Base-by-base conservation (phyloP, 2,329 filamentous ascomycete genomes). In the Amesomyces nigricolor region DNA sequence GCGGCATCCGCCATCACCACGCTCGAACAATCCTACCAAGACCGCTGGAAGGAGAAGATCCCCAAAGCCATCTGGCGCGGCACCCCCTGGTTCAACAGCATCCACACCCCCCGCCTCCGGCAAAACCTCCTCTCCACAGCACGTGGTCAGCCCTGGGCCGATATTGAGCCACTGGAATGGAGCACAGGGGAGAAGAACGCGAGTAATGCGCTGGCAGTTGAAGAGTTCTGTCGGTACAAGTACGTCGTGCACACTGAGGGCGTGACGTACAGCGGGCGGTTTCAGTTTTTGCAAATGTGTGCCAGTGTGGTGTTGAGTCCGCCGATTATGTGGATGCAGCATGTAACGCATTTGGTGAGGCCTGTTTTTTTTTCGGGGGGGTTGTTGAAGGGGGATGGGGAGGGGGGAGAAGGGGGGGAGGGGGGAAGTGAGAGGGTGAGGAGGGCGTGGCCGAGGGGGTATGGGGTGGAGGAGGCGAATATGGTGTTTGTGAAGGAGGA, bases 211-310 rank as follows among this genome's bases (percentile, higher is more conserved):
- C 61, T 80, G 9, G 58, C 62, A 8, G 76, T 80, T 60, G 72
- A 77, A 58, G 76, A 76, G 46, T 80, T 80, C 58, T 80, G 78
- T 66, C 67, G 67, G 52, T 76, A 77, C 65, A 74, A 72, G 53
- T 80, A 79, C 64, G 68, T 80, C 42, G 65, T 80, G 26, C 74
- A 80, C 64, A 79, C 77, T 6, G 78, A 80, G 67, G 78, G 78
- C 5, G 68, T 80, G n/a, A 73, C 76, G 4, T 80, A 80, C 67
- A 76, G 72, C 52, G 78, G 78, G 1, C 72, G 77, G 11, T 73
- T 80, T 55, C 75, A 74, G 57, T 79, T 75, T 62, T 72, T 79
- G 63, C 75, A 76, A 66, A 72, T 78, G 47, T 80, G 78, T 63
- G 70, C 64, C 9, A 75, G 72, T 58, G 74, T 79, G 0, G 68